phyloP scores from a whole-genome alignment of 2,329 filamentous ascomycete species.

The Paracoccidioides lutzii region DNA sequence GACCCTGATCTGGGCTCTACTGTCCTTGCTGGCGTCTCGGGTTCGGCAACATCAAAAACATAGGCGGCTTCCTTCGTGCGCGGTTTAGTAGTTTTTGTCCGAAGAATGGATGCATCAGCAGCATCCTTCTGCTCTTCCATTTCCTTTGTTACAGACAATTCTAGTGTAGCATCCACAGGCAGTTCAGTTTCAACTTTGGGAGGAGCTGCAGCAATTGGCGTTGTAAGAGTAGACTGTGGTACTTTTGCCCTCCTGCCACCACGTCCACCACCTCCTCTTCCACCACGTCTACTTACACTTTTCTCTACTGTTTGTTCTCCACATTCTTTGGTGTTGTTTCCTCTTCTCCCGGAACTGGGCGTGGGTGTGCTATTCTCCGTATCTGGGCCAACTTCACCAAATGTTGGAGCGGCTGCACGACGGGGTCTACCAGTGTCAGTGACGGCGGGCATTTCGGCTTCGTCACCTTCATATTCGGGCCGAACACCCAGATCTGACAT shows the following conservation, averaged over 20 bases:
- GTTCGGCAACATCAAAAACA: not conserved
- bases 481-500: slow-evolving; percentile 35
- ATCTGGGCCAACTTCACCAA: slow-evolving; percentile 25
- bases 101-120: not conserved
- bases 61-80: slow-evolving; percentile 17
- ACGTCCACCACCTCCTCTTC: slow-evolving; percentile 19
- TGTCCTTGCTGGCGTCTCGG: slow-evolving; percentile 6
- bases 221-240: slow-evolving; percentile 15
- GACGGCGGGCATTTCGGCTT: slow-evolving; percentile 28
- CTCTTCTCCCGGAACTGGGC: slow-evolving; percentile 24
- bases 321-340: slow-evolving; percentile 21
- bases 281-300: slow-evolving; percentile 22
- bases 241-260: slow-evolving; percentile 18
- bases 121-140: slow-evolving; percentile 6
- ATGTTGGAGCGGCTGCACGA: slow-evolving; percentile 38
- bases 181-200: slow-evolving; percentile 19
- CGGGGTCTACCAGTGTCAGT: slow-evolving; percentile 39
- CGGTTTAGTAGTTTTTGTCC: slow-evolving; percentile 3
- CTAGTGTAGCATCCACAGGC: not conserved
- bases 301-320: slow-evolving; percentile 24
- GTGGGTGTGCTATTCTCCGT: slow-evolving; percentile 22
- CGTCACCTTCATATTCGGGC: slow-evolving; percentile 33
- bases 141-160: slow-evolving; percentile 2
- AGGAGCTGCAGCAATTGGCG: slow-evolving; percentile 14
- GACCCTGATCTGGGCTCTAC: slow-evolving; percentile 24